Base-by-base conservation (phyloP, 495 filamentous ascomycete genomes). In the Hypoxylon fuscum region DNA sequence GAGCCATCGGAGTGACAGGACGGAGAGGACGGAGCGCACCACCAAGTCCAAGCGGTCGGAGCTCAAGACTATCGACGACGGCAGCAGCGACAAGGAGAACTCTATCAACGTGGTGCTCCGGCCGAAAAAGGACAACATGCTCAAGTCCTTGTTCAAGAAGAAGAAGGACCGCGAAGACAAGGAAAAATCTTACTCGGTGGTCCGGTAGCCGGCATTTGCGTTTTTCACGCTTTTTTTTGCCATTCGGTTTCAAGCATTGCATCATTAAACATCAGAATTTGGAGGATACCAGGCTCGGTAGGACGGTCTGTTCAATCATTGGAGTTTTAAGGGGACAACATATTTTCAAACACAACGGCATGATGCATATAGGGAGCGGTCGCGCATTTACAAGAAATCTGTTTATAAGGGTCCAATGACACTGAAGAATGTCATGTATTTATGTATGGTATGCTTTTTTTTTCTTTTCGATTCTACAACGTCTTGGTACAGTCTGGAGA, bases 61-160 rank as follows among this genome's bases (percentile, higher is more conserved):
- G 51, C 12, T 71, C 18, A 69, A 64, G 64, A 57, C 67, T 43
- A 66, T 74, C 35, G 73, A 75, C 31, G 72, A 74, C 14, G 69
- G 67, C 20, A 53, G 43, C 35, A 69, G 63, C n/a, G 68, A 71
- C 6, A 70, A 72, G 27, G 78, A 75, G 34, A 69, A 69, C 35
- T 51, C 66, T 2, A 53, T 52, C 40, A 66, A 76, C 20, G 55
- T 58, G 1, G 65, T 67, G 31, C 51, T 69, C 14, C 45, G 47
- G n/a, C 70, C 68, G 9, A 78, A 75, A 49, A 81, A 83, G 72
- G 72, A 77, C 52, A 83, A 79, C 66, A 80, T 83, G 75, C 75
- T 77, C 5, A 78, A 80, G 58, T 54, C 73, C 20, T 48, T 87
- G 44, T 85, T 87, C 56, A 79, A 77, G 67, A 77, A 73, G 69